Evolutionary conservation across 768 basidiomycete genomes (phyloP).

Genomic region (Tulasnella sp.): DNA sequence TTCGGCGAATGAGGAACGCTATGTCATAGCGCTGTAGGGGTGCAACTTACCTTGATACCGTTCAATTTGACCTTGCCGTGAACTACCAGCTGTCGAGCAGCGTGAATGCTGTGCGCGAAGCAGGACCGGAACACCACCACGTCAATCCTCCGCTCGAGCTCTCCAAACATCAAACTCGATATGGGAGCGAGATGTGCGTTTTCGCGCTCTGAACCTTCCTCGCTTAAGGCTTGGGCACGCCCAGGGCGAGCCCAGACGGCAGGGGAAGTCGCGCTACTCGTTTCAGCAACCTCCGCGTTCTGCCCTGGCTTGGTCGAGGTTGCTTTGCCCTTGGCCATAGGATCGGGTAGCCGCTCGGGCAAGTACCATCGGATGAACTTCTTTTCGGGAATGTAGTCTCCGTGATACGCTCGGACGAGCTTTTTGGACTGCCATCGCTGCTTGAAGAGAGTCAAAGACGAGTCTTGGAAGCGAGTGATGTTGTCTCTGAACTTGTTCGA

Average conservation of each 20-base stretch:
- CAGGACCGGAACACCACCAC: constrained; percentile 84
- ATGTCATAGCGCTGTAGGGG: neutral
- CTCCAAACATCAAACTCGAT: constrained; percentile 87
- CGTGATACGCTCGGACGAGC: constrained; percentile 86
- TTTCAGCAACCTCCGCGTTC: constrained; percentile 27
- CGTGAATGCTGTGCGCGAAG: constrained; percentile 79
- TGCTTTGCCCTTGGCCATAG: constrained; percentile 40
- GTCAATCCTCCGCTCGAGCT: constrained; percentile 92
- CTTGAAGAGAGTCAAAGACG: constrained; percentile 63
- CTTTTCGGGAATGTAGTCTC: constrained; percentile 85
- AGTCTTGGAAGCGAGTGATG: constrained; percentile 48
- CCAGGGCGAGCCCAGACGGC: constrained; percentile 17
- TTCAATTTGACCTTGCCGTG: constrained; percentile 84
- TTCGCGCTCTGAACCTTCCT: constrained; percentile 32
- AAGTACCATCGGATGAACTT: constrained; percentile 94
- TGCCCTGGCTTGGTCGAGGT: constrained; percentile 17
- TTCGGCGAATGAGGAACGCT: neutral
- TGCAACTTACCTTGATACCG: constrained; percentile 62
- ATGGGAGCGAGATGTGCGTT: constrained; percentile 71
- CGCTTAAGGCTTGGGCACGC: neutral
- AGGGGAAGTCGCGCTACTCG: constrained; percentile 38
- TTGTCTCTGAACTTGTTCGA: constrained; percentile 9
- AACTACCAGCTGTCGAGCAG: constrained; percentile 74
- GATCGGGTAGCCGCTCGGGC: constrained; percentile 74
- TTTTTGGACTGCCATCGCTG: constrained; percentile 85